phyloP scores from a whole-genome alignment of 495 filamentous ascomycete genomes.

The Penicillium chermesinum region DNA sequence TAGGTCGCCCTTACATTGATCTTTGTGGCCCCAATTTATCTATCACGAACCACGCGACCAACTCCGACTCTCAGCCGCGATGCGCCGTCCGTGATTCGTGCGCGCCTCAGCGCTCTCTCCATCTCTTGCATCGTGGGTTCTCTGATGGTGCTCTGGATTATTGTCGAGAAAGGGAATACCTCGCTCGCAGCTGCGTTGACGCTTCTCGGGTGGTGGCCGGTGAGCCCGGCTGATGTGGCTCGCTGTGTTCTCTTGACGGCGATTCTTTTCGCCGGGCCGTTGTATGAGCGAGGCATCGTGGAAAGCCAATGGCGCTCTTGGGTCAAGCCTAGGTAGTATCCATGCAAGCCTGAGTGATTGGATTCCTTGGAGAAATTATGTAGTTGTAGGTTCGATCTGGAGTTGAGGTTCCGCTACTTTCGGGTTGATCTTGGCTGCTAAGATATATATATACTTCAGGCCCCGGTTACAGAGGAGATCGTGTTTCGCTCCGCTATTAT shows the following conservation, averaged over 20 bases:
- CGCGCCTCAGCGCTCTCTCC: constrained; percentile 72
- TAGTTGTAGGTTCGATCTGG: constrained; percentile 45
- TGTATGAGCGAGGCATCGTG: constrained; percentile 68
- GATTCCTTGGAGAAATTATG: constrained; percentile 61
- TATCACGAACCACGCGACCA: constrained; percentile 70
- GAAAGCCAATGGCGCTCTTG: constrained; percentile 66
- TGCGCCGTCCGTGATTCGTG: constrained; percentile 81
- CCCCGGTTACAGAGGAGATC: constrained; percentile 85
- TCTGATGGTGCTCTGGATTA: constrained; percentile 55
- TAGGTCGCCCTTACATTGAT: constrained; percentile 70
- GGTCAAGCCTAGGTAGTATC: constrained; percentile 39
- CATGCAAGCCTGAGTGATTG: constrained; percentile 48
- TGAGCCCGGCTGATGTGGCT: constrained; percentile 53
- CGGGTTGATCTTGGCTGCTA: neutral
- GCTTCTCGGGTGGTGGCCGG: constrained; percentile 70
- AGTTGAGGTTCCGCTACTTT: neutral
- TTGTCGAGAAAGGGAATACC: constrained; percentile 41
- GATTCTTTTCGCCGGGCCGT: constrained; percentile 77
- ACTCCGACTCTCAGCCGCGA: constrained; percentile 76
- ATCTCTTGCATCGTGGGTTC: constrained; percentile 61
- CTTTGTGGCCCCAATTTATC: constrained; percentile 90
- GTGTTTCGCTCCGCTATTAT: constrained; percentile 85
- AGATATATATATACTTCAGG: constrained; percentile 42
- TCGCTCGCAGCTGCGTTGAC: constrained; percentile 51
- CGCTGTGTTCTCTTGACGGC: constrained; percentile 59